phyloP scores from a whole-genome alignment of 179 eudicot genomes.

The Beta corolliflora region DNA sequence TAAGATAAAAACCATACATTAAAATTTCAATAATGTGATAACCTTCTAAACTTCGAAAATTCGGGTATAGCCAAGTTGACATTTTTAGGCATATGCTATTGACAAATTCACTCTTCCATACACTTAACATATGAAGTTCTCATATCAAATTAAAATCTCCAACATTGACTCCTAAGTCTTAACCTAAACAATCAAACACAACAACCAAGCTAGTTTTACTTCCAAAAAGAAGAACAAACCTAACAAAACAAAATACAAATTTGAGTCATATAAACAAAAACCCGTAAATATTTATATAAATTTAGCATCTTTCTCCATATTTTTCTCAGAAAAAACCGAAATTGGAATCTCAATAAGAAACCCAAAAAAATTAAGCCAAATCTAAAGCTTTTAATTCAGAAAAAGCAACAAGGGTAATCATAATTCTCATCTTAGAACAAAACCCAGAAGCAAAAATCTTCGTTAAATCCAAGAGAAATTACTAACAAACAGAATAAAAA shows the following conservation, averaged over 20 bases:
- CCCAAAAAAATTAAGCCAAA: not conserved
- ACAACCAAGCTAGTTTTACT: not conserved
- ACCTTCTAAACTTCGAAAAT: not conserved
- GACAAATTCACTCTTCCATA: not conserved
- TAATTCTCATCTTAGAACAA: not conserved
- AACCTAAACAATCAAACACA: not conserved
- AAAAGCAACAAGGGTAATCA: not conserved
- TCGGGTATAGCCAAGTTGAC: not conserved
- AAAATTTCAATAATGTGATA: not conserved
- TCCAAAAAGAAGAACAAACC: not conserved
- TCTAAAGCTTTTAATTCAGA: slow-evolving; percentile 5
- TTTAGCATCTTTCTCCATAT: not conserved
- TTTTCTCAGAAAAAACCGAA: not conserved
- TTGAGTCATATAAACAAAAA: not conserved
- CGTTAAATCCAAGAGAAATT: not conserved
- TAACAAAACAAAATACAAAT: not conserved
- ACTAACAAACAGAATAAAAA: not conserved
- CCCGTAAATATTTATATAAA: not conserved
- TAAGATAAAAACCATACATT: not conserved
- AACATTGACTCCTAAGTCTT: not conserved
- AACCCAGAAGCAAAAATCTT: not conserved
- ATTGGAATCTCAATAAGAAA: slow-evolving; percentile 1
- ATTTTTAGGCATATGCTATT: not conserved
- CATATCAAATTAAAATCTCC: not conserved
- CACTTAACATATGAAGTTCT: not conserved